phyloP scores from a whole-genome alignment of 108 stramenopile species.

The Cyclotella choctawhatcheeana region DNA sequence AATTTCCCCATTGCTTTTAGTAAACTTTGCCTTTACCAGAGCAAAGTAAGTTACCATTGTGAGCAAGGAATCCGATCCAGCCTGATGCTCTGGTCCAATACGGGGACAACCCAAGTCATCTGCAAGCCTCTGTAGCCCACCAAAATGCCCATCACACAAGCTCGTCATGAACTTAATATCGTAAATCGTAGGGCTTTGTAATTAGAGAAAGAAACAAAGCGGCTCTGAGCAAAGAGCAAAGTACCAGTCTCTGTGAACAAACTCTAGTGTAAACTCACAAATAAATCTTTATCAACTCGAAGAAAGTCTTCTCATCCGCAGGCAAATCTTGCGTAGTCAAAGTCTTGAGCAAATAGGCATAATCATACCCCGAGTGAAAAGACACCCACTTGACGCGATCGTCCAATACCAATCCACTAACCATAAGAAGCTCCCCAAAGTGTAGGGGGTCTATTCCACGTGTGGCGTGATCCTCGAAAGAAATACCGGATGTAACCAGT shows the following conservation, averaged over 20 bases:
- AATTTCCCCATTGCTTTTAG: constrained; percentile 55
- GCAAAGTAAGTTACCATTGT: constrained; percentile 97
- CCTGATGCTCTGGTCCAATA: constrained; percentile 99
- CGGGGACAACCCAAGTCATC: constrained; percentile 93
- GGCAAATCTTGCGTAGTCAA: constrained; percentile 85
- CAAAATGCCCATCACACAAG: constrained; percentile 90
- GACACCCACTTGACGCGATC: constrained; percentile 97
- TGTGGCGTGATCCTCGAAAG: constrained; percentile 91
- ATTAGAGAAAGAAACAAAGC: too few species aligned
- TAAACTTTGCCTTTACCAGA: constrained; percentile 82
- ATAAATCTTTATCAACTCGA: constrained; percentile 93
- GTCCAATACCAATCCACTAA: constrained; percentile 94
- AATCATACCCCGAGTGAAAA: constrained; percentile 99
- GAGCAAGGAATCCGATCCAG: constrained; percentile 95
- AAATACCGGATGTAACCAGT: constrained; percentile 93
- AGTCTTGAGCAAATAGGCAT: constrained; percentile 96
- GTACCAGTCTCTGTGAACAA: too few species aligned
- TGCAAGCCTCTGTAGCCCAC: constrained; percentile 93
- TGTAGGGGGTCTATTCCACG: constrained; percentile 93
- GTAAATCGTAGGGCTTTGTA: constrained; percentile 94
- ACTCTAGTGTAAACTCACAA: too few species aligned
- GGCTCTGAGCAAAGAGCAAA: too few species aligned
- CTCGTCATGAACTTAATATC: constrained; percentile 99
- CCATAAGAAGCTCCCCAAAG: constrained; percentile 98
- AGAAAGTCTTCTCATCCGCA: constrained; percentile 87